phyloP scores from a whole-genome alignment of 495 filamentous ascomycete genomes.

The Hypoxylon perforatum region DNA sequence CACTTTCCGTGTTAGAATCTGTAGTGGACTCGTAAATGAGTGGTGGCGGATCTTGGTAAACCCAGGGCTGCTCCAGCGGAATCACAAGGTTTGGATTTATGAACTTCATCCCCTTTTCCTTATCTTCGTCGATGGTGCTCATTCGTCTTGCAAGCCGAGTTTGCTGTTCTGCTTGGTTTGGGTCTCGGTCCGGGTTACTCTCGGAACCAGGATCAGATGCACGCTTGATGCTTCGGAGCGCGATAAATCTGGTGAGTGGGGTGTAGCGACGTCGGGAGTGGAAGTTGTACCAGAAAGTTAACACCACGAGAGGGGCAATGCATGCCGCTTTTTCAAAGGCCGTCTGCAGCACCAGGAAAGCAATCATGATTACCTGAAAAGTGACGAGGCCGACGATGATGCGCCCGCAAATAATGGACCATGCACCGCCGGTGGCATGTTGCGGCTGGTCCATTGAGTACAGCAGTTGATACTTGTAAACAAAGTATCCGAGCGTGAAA shows the following conservation, averaged over 20 bases:
- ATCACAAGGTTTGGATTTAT: constrained; percentile 78
- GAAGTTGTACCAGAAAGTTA: constrained; percentile 86
- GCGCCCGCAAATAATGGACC: constrained; percentile 94
- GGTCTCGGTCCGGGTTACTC: constrained; percentile 62
- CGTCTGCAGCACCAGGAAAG: constrained; percentile 78
- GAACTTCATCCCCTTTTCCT: constrained; percentile 73
- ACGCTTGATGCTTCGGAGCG: constrained; percentile 77
- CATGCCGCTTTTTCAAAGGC: constrained; percentile 77
- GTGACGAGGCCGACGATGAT: constrained; percentile 84
- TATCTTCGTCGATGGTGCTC: constrained; percentile 71
- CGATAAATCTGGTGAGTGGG: constrained; percentile 90
- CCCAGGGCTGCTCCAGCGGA: constrained; percentile 67
- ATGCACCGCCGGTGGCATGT: constrained; percentile 92
- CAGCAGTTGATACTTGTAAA: constrained; percentile 97
- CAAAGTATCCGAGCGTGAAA: constrained; percentile 89
- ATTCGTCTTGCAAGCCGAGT: constrained; percentile 49
- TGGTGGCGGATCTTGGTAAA: constrained; percentile 62
- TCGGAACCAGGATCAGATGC: constrained; percentile 37
- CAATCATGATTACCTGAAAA: constrained; percentile 92
- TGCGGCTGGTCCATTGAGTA: constrained; percentile 99
- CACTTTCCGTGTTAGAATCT: constrained; percentile 23
- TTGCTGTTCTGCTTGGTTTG: constrained; percentile 46
- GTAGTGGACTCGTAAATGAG: constrained; percentile 34
- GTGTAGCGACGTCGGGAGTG: constrained; percentile 79
- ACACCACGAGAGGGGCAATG: constrained; percentile 78